Evolutionary conservation across 2,329 filamentous ascomycete genomes (phyloP).

Genomic region (Cercospora beticola): DNA sequence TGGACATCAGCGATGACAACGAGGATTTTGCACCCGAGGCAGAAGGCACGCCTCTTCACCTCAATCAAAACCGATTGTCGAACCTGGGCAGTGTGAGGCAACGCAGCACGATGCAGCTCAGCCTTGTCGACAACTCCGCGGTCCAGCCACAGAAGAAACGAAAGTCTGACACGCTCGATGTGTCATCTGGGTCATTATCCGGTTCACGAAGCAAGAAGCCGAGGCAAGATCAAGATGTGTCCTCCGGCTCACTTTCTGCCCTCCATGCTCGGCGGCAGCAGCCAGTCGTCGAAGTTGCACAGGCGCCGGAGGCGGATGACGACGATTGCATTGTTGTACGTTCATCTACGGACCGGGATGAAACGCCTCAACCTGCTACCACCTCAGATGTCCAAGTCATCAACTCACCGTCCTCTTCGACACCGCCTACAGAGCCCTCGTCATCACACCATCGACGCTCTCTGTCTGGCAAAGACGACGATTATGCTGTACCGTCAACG

Average conservation of each 20-base stretch:
- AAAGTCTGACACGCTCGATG: constrained; percentile 29
- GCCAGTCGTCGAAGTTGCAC: not conserved
- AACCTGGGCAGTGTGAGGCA: constrained; percentile 9
- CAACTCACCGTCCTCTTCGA: constrained; percentile 39
- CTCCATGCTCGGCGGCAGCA: constrained; percentile 16
- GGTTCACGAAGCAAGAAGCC: constrained; percentile 27
- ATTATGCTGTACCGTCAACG: constrained; percentile 23
- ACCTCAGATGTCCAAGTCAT: constrained; percentile 35
- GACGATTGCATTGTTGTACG: constrained; percentile 10
- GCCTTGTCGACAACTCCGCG: not conserved
- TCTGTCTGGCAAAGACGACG: constrained; percentile 24
- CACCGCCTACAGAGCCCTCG: constrained; percentile 34
- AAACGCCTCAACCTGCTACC: constrained; percentile 21
- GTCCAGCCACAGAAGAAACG: constrained; percentile 31
- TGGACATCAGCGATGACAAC: constrained; percentile 32
- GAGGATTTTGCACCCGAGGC: constrained; percentile 60
- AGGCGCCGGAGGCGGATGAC: constrained; percentile 6
- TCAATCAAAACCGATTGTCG: constrained; percentile 42
- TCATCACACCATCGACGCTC: constrained; percentile 31
- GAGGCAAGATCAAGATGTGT: constrained; percentile 21
- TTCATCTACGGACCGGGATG: constrained; percentile 24
- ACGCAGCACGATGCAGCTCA: not conserved
- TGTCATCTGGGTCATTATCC: constrained; percentile 22
- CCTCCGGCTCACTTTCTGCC: constrained; percentile 24
- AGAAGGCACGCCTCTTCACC: constrained; percentile 65